Evolutionary conservation across 169 alveolate species (phyloP), one percentile per base, ranked within the genome.

Genomic region (Amoebophrya sp.): DNA sequence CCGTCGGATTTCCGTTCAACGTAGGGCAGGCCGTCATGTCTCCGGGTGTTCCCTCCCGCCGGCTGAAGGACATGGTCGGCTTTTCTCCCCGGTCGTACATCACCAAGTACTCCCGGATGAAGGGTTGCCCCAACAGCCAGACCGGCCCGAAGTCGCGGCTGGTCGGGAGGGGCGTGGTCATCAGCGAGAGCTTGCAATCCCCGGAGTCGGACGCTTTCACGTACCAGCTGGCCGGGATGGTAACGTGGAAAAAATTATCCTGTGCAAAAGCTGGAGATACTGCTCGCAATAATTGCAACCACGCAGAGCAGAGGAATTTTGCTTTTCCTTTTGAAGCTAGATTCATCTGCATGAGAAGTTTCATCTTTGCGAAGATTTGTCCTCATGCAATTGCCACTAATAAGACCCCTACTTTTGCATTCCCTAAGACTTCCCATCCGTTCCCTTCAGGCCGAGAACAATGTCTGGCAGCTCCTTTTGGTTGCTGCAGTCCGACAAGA

Each of bases 61-160:
- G 83, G 83, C 32, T 25, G 83, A 66, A 66, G 83, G 35, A 12
- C 83, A 66, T 66, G 35, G 83, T 66, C 18, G 83, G 83, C 35
- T 3, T 18, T 1, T 25, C 83, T 0, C 35, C 10, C 32, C 83
- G 83, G 35, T 66, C 83, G 35, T 66, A 66, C 83, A 66, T 66
- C 83, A 66, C 83, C 32, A 66, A 25, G 18, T 66, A 66, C 35
- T 66, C 83, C 18, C 83, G 83, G 83, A 66, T 66, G 83, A 66
- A 66, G 10, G 83, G 83, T 25, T 66, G 83, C 32, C 83, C 83
- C 29, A 66, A n/a, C 83, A 66, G 83, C 83, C 83, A 66, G 35
- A 66, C 83, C 10, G 83, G 83, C 10, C 83, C 83, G 83, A 66
- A 66, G 83, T 66, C 83, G 35, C 83, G 83, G 7, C 32, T 7